Percentiles rank a stretch among this genome's conserved stretches.
These are phyloP conservation scores for Neolecta irregularis DNA, from an alignment of 1,139 yeast species.

Conservation along the genomic window DNA sequence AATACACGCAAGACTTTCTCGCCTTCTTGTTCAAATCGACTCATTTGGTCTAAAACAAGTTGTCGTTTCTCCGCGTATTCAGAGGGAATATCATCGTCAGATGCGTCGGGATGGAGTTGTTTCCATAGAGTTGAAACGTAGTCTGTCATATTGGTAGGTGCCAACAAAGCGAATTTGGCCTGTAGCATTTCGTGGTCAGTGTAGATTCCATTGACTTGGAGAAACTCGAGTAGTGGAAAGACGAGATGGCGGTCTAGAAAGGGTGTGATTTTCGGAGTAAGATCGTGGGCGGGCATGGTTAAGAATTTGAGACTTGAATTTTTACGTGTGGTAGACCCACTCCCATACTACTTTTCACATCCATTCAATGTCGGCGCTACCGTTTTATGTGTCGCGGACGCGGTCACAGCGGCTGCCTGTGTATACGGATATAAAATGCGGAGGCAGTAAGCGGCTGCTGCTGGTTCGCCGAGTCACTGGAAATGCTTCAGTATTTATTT, in stretches of 20 bases:
- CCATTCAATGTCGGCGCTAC: not conserved
- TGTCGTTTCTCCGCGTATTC: slow-evolving; percentile 29
- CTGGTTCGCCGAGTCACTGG: slow-evolving; percentile 2
- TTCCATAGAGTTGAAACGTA: slow-evolving; percentile 33
- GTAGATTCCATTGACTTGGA: slow-evolving; percentile 31
- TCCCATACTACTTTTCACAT: not conserved
- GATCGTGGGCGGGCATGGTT: no score
- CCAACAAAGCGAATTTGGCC: slow-evolving; percentile 36
- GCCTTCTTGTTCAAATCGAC: slow-evolving; percentile 31
- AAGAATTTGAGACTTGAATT: slow-evolving; percentile 14
- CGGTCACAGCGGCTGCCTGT: slow-evolving; percentile 1
- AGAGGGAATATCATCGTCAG: slow-evolving; percentile 27
- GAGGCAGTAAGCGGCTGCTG: not conserved
- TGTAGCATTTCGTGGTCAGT: slow-evolving; percentile 31
- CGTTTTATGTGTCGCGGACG: slow-evolving; percentile 1
- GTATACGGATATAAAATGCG: slow-evolving; percentile 3
- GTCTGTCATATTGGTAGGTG: slow-evolving; percentile 41
- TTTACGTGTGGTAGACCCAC: not conserved
- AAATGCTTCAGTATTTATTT: slow-evolving; percentile 2
- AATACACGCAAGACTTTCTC: slow-evolving; percentile 33
- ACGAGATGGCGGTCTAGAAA: slow-evolving; percentile 45
- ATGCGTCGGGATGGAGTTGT: slow-evolving; percentile 24
- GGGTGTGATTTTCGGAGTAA: slow-evolving; percentile 37
- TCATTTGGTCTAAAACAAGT: slow-evolving; percentile 28
- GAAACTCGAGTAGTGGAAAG: slow-evolving; percentile 37